Evolutionary conservation across 192 early-diverging fungal species (phyloP).

Genomic region (Helicostylum pulchrum): DNA sequence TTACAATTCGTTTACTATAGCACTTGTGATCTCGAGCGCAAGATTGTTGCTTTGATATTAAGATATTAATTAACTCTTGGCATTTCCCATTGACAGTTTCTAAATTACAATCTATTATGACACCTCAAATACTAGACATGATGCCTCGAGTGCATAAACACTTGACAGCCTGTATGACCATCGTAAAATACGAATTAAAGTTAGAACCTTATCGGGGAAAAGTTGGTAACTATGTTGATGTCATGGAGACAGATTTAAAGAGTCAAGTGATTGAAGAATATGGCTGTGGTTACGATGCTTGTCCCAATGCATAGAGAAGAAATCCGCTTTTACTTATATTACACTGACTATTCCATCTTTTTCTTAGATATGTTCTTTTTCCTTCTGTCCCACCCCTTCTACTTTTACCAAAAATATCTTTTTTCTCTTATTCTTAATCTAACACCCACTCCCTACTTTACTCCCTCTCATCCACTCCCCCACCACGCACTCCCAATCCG

Average conservation of each 20-base stretch:
- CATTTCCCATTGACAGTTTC: neutral
- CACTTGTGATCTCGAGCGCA: neutral
- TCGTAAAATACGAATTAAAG: conserved; percentile 5
- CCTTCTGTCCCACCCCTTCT: too few species aligned
- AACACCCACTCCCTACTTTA: too few species aligned
- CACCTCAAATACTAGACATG: neutral
- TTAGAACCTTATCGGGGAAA: conserved; percentile 3
- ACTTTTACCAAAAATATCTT: too few species aligned
- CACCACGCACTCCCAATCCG: too few species aligned
- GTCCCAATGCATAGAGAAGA: conserved; percentile 10
- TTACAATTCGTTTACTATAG: conserved; percentile 11
- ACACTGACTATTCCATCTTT: too few species aligned
- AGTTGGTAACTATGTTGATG: conserved; percentile 2
- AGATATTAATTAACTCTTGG: conserved; percentile 5
- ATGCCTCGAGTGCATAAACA: conserved; percentile 7
- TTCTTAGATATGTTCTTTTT: too few species aligned
- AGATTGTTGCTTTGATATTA: conserved; percentile 12
- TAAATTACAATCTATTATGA: conserved; percentile 1
- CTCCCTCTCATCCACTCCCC: too few species aligned
- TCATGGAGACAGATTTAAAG: conserved; percentile 9
- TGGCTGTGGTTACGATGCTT: conserved; percentile 1
- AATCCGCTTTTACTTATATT: too few species aligned
- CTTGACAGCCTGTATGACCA: neutral
- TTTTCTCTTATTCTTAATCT: too few species aligned
- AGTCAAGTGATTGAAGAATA: conserved; percentile 6